phyloP scores from a whole-genome alignment of 164 flowering plant species.

The Annona squamosa region DNA sequence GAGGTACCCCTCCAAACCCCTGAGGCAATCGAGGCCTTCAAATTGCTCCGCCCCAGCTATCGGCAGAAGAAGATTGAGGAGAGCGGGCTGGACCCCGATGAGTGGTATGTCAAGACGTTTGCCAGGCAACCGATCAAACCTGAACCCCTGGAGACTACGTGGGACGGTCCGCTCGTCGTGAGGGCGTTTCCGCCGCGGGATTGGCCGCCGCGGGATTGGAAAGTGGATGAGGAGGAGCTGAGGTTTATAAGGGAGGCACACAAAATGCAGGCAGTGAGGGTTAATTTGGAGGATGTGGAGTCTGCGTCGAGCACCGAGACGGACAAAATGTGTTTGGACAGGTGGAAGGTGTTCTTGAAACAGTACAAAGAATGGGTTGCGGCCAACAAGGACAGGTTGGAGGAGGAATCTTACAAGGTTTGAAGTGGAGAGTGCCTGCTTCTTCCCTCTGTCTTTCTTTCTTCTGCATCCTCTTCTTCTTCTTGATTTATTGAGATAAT shows the following conservation, averaged over 20 bases:
- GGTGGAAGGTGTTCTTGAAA: conserved; percentile 79
- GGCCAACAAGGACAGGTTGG: conserved; percentile 73
- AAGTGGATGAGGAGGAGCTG: conserved; percentile 68
- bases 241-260: conserved; percentile 79
- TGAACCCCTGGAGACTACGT: conserved; percentile 56
- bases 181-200: conserved; percentile 69
- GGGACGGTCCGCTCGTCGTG: conserved; percentile 66
- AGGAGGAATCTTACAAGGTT: conserved; percentile 89
- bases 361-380: conserved; percentile 90
- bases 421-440: not conserved
- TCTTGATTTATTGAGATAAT: not conserved
- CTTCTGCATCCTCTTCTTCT: not conserved
- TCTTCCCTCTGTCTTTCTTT: too few species aligned
- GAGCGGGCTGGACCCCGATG: conserved; percentile 75
- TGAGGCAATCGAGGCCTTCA: conserved; percentile 86
- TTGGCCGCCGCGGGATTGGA: conserved; percentile 96
- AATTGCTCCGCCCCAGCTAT: conserved; percentile 62
- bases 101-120: conserved; percentile 65
- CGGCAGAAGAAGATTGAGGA: conserved; percentile 66
- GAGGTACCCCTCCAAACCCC: conserved; percentile 71
- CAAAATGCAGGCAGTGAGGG: conserved; percentile 49
- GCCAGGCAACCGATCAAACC: conserved; percentile 73
- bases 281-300: conserved; percentile 43
- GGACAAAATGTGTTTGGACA: conserved; percentile 46
- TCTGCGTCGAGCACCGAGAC: conserved; percentile 24